These are phyloP conservation scores for Xylariaceae sp. DNA, from an alignment of 2,329 filamentous ascomycete genomes.

Conservation along the genomic window DNA sequence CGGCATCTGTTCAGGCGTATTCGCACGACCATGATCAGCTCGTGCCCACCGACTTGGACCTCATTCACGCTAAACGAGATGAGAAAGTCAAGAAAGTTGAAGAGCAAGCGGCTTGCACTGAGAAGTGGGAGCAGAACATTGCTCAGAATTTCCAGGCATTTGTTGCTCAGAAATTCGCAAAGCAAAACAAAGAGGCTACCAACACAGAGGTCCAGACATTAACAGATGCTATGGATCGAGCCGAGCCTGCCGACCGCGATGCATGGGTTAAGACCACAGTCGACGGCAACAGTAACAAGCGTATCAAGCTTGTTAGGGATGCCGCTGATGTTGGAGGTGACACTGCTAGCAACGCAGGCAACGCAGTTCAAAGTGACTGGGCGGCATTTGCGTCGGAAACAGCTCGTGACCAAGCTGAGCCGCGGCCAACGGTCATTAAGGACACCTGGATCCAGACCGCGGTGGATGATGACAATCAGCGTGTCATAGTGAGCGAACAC, in stretches of 20 bases:
- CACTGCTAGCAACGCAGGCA: no score
- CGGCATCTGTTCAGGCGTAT: constrained; percentile 67
- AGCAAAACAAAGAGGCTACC: no score
- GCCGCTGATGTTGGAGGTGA: no score
- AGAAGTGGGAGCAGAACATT: background rate
- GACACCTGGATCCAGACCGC: constrained; percentile 40
- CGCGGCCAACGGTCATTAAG: constrained; percentile 28
- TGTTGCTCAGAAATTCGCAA: no score
- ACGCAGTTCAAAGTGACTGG: no score
- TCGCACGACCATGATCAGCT: constrained; percentile 71
- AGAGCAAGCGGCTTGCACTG: constrained; percentile 22
- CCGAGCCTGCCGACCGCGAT: no score
- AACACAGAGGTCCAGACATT: no score
- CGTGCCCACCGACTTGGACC: constrained; percentile 79
- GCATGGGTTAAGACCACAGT: no score
- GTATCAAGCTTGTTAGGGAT: no score
- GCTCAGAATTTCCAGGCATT: constrained; percentile 5
- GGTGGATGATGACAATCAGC: constrained; percentile 37
- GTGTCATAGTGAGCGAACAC: constrained; percentile 35
- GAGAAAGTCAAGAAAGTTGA: constrained; percentile 31
- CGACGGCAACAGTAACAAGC: no score
- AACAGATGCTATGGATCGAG: no score
- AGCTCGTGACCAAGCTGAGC: constrained; percentile 28
- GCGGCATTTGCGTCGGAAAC: constrained; percentile 18
- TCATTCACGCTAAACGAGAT: constrained; percentile 41